phyloP scores from a whole-genome alignment of 176 grass and related monocot genomes.

The Oryza nivara region DNA sequence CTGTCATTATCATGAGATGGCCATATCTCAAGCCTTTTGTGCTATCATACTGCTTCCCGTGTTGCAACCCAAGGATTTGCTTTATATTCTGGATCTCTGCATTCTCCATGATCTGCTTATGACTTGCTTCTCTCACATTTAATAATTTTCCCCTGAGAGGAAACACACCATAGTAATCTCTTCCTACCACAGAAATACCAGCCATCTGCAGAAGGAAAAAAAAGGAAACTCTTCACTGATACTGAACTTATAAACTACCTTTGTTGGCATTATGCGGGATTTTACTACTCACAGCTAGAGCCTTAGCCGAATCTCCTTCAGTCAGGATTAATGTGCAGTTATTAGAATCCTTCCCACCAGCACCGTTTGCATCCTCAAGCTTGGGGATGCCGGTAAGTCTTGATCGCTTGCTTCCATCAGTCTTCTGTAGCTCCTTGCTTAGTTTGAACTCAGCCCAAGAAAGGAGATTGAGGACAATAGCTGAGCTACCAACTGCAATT shows the following conservation, averaged over 20 bases:
- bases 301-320: slow-evolving; percentile 98
- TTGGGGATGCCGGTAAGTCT: slow-evolving; percentile 77
- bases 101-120: slow-evolving; percentile 88
- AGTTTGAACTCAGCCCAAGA: slow-evolving; percentile 91
- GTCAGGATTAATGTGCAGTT: slow-evolving; percentile 91
- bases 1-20: slow-evolving; percentile 99
- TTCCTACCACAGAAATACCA: slow-evolving; percentile 68
- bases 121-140: slow-evolving; percentile 85
- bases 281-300: slow-evolving; percentile 70
- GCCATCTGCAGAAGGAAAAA: slow-evolving; percentile 64
- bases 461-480: slow-evolving; percentile 65
- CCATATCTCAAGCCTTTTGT: slow-evolving; percentile 92
- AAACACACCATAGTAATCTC: slow-evolving; percentile 88
- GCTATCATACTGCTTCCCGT: slow-evolving; percentile 71
- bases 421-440: slow-evolving; percentile 92
- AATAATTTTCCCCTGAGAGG: slow-evolving; percentile 88
- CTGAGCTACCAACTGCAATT: slow-evolving; percentile 65
- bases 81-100: slow-evolving; percentile 89
- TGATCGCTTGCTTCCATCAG: slow-evolving; percentile 76
- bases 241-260: background rate
- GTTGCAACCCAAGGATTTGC: slow-evolving; percentile 90
- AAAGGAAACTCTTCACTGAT: background rate
- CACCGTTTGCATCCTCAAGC: slow-evolving; percentile 94
- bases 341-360: slow-evolving; percentile 72
- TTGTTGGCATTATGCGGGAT: background rate